Base-by-base conservation (phyloP, 164 flowering plant species). In the Piper longum region DNA sequence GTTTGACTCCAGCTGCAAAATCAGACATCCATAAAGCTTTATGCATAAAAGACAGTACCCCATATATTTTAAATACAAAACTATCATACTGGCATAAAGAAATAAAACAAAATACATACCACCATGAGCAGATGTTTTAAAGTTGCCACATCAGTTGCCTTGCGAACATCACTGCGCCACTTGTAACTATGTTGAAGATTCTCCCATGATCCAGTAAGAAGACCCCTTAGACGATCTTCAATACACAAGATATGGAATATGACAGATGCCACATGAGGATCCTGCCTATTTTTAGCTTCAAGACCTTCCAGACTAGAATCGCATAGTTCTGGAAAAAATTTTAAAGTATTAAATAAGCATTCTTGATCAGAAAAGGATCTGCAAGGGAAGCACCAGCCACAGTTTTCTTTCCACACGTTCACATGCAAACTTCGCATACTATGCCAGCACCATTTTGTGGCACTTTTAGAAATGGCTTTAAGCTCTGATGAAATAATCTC, bases 341-440 rank as follows among this genome's bases (percentile, higher is more conserved):
- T 52, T 19, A 56, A 62, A 66, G 67, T 64, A 60, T 71, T 73
- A 68, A 88, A 82, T 72, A 95, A 78, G 77, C 99, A 95, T 62
- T 76, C 83, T 48, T 44, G 77, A 26, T 77, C 90, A 60, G 67
- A 71, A 16, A 87, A 69, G 73, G n/a, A 65, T 79, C 77, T 77
- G 76, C 99, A 95, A 42, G 79, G 72, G 73, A 80, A 77, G 77
- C 99, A 95, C 99, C 99, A 95, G 13, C 96, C 96, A 74, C 99
- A 95, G 44, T 78, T 86, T 78, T 95, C 99, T 68, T 75, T 87
- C 67, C 51, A 64, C 3, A 67, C 75, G 67, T 77, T 78, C 41
- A 41, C 62, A 62, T 64, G 63, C 48, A 66, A 45, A 26, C 70
- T 68, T 44, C 66, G 76, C 70, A 77, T 66, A 71, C 67, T 73